A percentile compares a stretch with the other conserved stretches of the same genome.
Evolutionary conservation across 176 grass and related monocot genomes (phyloP).

Genomic region (Guadua angustifolia): DNA sequence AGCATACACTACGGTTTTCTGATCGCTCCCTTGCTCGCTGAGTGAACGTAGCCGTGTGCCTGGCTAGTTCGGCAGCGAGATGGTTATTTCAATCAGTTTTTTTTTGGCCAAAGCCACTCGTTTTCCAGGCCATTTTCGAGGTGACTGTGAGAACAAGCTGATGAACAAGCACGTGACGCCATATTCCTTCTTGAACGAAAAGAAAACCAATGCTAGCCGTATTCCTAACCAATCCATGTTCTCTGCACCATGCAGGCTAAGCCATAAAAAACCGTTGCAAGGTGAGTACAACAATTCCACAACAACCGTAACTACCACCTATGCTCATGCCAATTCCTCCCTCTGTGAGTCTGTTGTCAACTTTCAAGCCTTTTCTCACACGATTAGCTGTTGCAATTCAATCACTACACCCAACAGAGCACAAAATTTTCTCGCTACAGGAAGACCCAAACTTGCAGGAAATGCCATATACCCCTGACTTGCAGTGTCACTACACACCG

Average conservation of each 20-base stretch:
- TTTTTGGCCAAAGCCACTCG: neutral
- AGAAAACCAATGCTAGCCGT: neutral
- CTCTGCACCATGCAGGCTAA: conserved; percentile 20
- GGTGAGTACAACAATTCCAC: conserved; percentile 31
- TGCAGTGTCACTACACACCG: neutral
- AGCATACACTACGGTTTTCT: too few species aligned
- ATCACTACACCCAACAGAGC: conserved; percentile 48
- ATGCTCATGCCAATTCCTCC: neutral
- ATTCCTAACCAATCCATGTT: conserved; percentile 34
- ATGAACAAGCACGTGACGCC: neutral
- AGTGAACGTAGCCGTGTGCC: neutral
- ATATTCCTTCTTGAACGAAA: conserved; percentile 16
- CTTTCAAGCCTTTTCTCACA: conserved; percentile 44
- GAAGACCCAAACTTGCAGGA: conserved; percentile 57
- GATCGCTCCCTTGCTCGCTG: neutral
- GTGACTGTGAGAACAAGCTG: neutral
- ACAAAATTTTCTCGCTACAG: neutral
- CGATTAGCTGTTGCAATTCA: conserved; percentile 39
- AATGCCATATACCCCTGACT: conserved; percentile 33
- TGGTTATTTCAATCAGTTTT: neutral
- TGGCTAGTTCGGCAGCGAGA: neutral
- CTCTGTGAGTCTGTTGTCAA: conserved; percentile 1
- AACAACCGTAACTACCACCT: conserved; percentile 52
- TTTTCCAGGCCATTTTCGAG: neutral
- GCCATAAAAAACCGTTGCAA: neutral